Conservation (phyloP, 352 stramenopile species). For the Thraustochytrium aureum region DNA sequence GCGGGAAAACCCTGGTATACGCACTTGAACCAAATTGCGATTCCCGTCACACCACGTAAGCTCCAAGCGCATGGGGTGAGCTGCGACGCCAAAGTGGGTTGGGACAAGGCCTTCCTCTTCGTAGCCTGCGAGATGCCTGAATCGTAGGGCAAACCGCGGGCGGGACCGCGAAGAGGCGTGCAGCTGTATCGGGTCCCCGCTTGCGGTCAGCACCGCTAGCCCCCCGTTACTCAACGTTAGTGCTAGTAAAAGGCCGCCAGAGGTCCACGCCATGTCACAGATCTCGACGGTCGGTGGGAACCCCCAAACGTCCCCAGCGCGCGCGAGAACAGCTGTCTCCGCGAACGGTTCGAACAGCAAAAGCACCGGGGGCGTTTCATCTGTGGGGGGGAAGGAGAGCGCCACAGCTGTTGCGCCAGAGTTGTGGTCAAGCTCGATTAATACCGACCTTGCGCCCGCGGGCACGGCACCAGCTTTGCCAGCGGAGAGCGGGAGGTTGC, state of each 20-base stretch:
- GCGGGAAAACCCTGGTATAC: background rate
- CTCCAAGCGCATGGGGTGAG: background rate
- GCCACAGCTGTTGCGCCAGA: too few species aligned
- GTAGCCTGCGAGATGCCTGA: background rate
- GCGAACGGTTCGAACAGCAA: background rate
- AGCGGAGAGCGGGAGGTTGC: too few species aligned
- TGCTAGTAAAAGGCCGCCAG: background rate
- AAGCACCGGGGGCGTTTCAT: background rate
- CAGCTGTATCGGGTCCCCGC: background rate
- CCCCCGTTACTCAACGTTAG: background rate
- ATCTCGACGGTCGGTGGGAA: too few species aligned
- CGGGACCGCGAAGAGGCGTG: background rate
- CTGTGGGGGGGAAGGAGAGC: background rate
- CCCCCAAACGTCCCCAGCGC: too few species aligned
- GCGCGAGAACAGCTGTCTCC: background rate
- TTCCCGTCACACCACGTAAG: constrained; percentile 40
- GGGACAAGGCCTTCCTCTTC: background rate
- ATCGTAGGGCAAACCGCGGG: background rate
- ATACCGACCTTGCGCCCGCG: too few species aligned
- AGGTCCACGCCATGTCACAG: constrained; percentile 13
- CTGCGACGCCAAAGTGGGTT: background rate
- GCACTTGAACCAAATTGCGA: constrained; percentile 21
- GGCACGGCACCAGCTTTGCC: too few species aligned
- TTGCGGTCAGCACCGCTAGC: background rate
- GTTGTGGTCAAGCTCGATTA: too few species aligned